These are phyloP conservation scores for Fusarium sp. DNA, from an alignment of 2,329 filamentous ascomycete species.

Conservation along the genomic window DNA sequence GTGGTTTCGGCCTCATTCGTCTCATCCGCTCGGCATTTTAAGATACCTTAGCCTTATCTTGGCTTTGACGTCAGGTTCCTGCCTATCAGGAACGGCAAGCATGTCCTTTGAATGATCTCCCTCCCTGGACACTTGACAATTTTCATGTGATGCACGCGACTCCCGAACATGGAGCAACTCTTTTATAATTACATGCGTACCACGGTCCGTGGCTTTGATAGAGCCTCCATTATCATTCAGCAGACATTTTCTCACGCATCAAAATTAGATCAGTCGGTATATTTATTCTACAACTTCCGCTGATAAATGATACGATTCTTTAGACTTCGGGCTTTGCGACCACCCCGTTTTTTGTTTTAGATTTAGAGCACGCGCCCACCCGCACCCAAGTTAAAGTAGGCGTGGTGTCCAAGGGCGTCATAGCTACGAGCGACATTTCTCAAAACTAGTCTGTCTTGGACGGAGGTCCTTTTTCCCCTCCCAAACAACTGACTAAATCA, in stretches of 20 bases:
- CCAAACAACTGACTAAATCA: constrained; percentile 11
- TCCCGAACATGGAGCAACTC: constrained; percentile 4
- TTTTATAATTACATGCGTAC: background rate
- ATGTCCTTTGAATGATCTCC: constrained; percentile 23
- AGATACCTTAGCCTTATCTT: constrained; percentile 13
- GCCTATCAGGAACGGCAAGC: constrained; percentile 39
- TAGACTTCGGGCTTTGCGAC: constrained; percentile 17
- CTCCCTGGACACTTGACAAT: background rate
- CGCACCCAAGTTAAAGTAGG: background rate
- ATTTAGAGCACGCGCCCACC: constrained; percentile 34
- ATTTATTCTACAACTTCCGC: background rate
- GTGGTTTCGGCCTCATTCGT: constrained; percentile 13
- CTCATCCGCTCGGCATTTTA: background rate
- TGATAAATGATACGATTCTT: constrained; percentile 12
- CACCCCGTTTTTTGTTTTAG: constrained; percentile 31
- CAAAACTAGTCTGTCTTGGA: background rate
- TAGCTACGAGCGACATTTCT: constrained; percentile 28
- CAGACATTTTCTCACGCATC: background rate
- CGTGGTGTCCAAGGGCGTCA: constrained; percentile 32
- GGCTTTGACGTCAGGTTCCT: constrained; percentile 41
- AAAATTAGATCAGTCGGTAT: background rate
- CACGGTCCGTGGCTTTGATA: background rate
- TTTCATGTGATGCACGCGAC: constrained; percentile 27
- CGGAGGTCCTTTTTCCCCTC: background rate
- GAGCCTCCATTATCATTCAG: background rate